These are phyloP conservation scores for Stromatinia cepivora DNA, from an alignment of 2,329 filamentous ascomycete genomes.

Conservation along the genomic window DNA sequence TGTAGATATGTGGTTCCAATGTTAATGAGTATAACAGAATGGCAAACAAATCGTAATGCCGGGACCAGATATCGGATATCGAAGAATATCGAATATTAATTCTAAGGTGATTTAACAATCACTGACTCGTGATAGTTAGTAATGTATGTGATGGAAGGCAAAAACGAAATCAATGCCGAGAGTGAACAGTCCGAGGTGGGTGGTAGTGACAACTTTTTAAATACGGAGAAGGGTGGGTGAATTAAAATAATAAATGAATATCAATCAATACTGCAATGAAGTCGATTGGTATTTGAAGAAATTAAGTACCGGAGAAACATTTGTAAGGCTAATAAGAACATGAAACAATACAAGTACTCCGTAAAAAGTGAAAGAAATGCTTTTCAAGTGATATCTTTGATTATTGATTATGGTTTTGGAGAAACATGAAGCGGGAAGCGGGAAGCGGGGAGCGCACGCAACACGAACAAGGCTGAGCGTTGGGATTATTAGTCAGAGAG, in stretches of 20 bases:
- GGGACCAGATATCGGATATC: neutral
- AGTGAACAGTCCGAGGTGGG: neutral
- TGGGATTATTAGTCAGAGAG: too few species aligned
- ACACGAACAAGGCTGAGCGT: neutral
- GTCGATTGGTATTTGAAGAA: neutral
- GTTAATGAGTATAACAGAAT: neutral
- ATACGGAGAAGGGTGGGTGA: neutral
- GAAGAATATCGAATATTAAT: neutral
- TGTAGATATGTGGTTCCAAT: neutral
- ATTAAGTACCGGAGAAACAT: slow-evolving; percentile 5
- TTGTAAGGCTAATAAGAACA: neutral
- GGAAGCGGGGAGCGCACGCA: neutral
- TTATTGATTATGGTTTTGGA: neutral
- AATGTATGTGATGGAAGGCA: too few species aligned
- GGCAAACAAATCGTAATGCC: neutral
- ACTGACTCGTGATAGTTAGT: neutral
- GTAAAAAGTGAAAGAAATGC: slow-evolving; percentile 1
- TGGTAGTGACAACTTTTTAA: neutral
- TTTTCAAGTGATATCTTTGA: neutral
- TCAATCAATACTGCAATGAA: neutral
- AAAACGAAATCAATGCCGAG: neutral
- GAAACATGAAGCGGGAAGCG: neutral
- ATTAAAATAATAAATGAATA: neutral
- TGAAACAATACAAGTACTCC: neutral
- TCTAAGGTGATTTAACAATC: neutral